phyloP scores from a whole-genome alignment of 2,329 filamentous ascomycete species.

The Rachicladosporium sp. region DNA sequence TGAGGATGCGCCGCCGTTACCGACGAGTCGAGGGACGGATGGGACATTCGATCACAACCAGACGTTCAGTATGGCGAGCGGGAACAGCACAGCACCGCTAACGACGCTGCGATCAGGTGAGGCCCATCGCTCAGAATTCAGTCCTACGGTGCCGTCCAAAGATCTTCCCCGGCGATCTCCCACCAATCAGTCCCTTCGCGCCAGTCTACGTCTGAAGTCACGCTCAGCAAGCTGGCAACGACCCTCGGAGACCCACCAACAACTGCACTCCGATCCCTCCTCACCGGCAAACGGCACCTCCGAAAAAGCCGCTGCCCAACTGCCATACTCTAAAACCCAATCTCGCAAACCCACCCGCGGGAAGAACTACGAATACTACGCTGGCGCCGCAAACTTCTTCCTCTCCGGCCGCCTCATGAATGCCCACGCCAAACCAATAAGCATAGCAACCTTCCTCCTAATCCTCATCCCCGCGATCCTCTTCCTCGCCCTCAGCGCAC shows the following conservation, averaged over 20 bases:
- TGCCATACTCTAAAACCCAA: not conserved
- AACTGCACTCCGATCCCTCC: constrained; percentile 68
- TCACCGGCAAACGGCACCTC: constrained; percentile 39
- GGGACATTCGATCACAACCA: constrained; percentile 49
- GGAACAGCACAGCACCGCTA: constrained; percentile 69
- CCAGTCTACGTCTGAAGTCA: constrained; percentile 13
- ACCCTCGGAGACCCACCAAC: constrained; percentile 32
- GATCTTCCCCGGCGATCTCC: constrained; percentile 1
- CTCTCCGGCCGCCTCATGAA: constrained; percentile 79
- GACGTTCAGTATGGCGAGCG: constrained; percentile 44
- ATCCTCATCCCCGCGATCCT: constrained; percentile 67
- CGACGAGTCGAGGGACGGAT: constrained; percentile 64
- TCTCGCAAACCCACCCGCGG: constrained; percentile 27
- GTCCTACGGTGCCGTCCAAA: too few species aligned
- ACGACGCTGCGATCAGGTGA: too few species aligned
- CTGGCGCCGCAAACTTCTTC: constrained; percentile 86
- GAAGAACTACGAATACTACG: constrained; percentile 82
- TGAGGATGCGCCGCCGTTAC: constrained; percentile 36
- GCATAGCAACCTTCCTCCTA: constrained; percentile 70
- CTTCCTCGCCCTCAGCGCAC: constrained; percentile 76
- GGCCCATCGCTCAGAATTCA: too few species aligned
- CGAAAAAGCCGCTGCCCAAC: not conserved
- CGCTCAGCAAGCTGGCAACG: not conserved
- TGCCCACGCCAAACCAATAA: constrained; percentile 74
- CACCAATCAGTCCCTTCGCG: constrained; percentile 14